Conservation (phyloP, 2,329 filamentous ascomycete species). For the Talaromyces sp. region DNA sequence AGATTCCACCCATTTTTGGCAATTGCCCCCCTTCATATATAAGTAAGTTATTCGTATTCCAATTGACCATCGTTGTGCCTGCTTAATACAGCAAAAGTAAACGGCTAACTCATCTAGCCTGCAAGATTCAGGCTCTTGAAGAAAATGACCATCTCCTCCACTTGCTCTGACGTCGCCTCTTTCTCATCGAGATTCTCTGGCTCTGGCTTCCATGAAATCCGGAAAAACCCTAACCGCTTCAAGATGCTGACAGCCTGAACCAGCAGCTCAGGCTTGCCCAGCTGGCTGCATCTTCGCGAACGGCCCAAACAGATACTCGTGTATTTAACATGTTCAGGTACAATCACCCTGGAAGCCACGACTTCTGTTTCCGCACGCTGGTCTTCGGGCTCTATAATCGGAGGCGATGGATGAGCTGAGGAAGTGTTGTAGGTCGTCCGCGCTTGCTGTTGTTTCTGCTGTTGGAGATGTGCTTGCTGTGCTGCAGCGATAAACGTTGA, state of each 20-base stretch:
- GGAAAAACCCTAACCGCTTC: not conserved
- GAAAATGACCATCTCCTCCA: not conserved
- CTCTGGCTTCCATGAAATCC: not conserved
- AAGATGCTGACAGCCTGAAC: not conserved
- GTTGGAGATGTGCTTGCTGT: conserved; percentile 3
- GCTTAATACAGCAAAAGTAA: not conserved
- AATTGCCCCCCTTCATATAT: not conserved
- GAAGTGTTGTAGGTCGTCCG: not conserved
- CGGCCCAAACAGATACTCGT: conserved; percentile 4
- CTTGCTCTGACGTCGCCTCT: not conserved
- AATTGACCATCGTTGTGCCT: not conserved
- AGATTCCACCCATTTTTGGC: not conserved
- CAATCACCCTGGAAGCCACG: not conserved
- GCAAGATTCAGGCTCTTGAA: not conserved
- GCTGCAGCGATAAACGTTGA: not conserved
- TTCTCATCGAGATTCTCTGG: not conserved
- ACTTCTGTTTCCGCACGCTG: not conserved
- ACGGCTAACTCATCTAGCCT: not conserved
- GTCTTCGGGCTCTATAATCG: not conserved
- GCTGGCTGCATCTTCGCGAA: not conserved
- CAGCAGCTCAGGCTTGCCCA: not conserved
- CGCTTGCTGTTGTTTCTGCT: not conserved
- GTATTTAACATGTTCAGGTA: conserved; percentile 7
- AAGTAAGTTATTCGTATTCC: not conserved
- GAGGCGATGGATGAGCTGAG: not conserved